These are phyloP conservation scores for Gleditsia sinensis DNA, from an alignment of 306 rosid species.

Conservation along the genomic window DNA sequence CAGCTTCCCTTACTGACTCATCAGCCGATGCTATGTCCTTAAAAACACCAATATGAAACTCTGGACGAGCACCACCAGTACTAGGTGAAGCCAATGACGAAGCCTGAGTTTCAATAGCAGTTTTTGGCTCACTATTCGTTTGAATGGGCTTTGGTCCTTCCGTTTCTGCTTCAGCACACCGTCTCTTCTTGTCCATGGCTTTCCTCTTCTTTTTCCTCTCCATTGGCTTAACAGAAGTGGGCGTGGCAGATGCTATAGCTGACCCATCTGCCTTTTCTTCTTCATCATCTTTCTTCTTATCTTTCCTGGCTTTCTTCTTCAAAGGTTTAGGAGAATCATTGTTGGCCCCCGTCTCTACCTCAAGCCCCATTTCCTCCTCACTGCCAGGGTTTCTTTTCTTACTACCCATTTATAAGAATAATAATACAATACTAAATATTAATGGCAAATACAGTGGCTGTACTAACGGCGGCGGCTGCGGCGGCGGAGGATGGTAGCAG, in stretches of 20 bases:
- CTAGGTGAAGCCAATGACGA: constrained; percentile 29
- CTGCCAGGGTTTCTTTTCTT: constrained; percentile 47
- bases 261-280: constrained; percentile 19
- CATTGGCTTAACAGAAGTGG: constrained; percentile 53
- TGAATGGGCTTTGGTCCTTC: constrained; percentile 27
- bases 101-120: constrained; percentile 18
- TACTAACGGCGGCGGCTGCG: too few relatives aligned
- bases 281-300: constrained; percentile 31
- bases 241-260: constrained; percentile 9
- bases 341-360: constrained; percentile 17
- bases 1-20: constrained; percentile 56
- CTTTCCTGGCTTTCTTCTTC: constrained; percentile 47
- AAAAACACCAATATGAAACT: constrained; percentile 89
- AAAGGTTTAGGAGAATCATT: constrained; percentile 25
- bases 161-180: constrained; percentile 27
- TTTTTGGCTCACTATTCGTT: constrained; percentile 12
- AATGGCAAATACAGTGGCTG: too few relatives aligned
- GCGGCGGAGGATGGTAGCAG: too few relatives aligned
- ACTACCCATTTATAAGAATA: constrained; percentile 41
- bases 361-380: constrained; percentile 30
- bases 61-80: constrained; percentile 46
- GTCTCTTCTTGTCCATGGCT: constrained; percentile 57
- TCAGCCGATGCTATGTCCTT: constrained; percentile 74
- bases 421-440: too few relatives aligned
- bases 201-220: constrained; percentile 70